A percentile compares a stretch with the other conserved stretches of the same genome.
Conservation (phyloP, 2,329 filamentous ascomycete species). For the Fusarium pseudoanthophilum region DNA sequence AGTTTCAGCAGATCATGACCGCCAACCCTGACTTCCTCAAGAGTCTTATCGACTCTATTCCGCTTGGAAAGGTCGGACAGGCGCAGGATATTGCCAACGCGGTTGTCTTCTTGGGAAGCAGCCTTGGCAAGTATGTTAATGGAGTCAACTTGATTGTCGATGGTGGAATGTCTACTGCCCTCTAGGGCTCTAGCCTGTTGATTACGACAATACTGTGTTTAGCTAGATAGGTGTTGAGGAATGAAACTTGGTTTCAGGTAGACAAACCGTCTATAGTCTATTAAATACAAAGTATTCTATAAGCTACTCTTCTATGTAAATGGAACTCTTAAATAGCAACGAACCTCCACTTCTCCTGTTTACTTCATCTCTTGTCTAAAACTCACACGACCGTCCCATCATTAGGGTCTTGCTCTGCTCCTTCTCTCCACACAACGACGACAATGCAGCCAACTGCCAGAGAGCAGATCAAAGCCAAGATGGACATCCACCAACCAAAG, state of each 20-base stretch:
- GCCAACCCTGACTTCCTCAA: constrained; percentile 19
- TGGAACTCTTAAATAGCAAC: neutral
- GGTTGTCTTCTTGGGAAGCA: constrained; percentile 39
- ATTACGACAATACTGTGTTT: too few species aligned
- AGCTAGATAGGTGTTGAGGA: neutral
- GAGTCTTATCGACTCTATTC: constrained; percentile 12
- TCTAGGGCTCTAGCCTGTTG: neutral
- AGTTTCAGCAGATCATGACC: constrained; percentile 10
- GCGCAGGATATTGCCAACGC: constrained; percentile 41
- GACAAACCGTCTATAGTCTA: neutral
- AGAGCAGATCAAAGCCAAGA: neutral
- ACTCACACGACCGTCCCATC: neutral
- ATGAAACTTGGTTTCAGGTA: too few species aligned
- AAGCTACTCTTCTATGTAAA: neutral
- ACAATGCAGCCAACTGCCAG: neutral
- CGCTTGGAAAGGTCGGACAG: constrained; percentile 25
- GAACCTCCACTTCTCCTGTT: too few species aligned
- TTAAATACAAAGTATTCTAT: neutral
- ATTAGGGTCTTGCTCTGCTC: accelerated
- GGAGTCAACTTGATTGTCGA: constrained; percentile 41
- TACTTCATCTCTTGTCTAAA: neutral
- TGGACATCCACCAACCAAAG: neutral
- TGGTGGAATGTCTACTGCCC: constrained; percentile 22
- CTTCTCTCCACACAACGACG: neutral
- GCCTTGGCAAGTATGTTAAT: constrained; percentile 32